phyloP scores from a whole-genome alignment of 2,329 filamentous ascomycete genomes.

The Botryotinia convoluta region DNA sequence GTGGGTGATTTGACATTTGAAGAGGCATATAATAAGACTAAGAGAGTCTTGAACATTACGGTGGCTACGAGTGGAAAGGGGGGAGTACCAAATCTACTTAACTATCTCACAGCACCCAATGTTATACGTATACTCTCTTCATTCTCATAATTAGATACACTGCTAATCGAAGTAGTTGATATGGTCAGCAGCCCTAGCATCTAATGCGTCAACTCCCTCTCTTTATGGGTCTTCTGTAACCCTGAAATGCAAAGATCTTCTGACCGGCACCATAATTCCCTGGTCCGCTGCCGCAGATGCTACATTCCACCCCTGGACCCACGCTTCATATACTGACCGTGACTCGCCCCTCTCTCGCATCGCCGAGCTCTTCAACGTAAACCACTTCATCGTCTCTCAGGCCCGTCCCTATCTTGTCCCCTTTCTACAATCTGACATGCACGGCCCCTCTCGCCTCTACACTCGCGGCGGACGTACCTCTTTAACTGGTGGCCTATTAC shows the following conservation, averaged over 20 bases:
- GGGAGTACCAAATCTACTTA: conserved; percentile 80
- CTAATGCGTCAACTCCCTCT: conserved; percentile 50
- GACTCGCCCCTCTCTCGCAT: conserved; percentile 60
- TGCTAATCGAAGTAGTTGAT: conserved; percentile 47
- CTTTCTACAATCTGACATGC: conserved; percentile 77
- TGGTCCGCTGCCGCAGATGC: conserved; percentile 52
- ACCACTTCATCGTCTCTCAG: conserved; percentile 93
- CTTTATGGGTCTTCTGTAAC: conserved; percentile 50
- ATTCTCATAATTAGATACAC: neutral
- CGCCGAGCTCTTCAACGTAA: conserved; percentile 67
- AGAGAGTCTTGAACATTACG: conserved; percentile 87
- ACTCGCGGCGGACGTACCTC: conserved; percentile 58
- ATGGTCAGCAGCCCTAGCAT: conserved; percentile 58
- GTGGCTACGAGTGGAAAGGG: conserved; percentile 72
- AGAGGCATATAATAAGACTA: conserved; percentile 83
- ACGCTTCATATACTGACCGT: conserved; percentile 52
- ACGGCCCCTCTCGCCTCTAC: conserved; percentile 64
- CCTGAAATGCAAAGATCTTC: conserved; percentile 62
- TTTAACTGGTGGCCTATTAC: conserved; percentile 57
- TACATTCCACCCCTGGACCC: conserved; percentile 55
- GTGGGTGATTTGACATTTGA: conserved; percentile 90
- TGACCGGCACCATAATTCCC: conserved; percentile 55
- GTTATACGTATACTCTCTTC: conserved; percentile 60
- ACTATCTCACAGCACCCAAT: conserved; percentile 90
- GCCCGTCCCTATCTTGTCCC: conserved; percentile 86